Conservation (phyloP, 2,329 filamentous ascomycete species). For the Phaeosphaeriaceae sp. region DNA sequence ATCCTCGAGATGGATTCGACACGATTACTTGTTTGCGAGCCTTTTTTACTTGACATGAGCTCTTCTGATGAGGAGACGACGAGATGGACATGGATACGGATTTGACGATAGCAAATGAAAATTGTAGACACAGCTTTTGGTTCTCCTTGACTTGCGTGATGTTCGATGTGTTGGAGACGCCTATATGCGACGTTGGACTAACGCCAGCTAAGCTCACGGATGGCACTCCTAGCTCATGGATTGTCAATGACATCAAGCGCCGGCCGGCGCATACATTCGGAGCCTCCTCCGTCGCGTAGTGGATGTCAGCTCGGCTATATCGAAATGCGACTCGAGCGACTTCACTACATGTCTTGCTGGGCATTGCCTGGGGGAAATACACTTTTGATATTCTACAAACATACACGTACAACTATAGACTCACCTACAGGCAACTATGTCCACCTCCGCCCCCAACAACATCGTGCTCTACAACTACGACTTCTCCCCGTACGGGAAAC, state of each 20-base stretch:
- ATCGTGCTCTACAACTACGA: conserved; percentile 71
- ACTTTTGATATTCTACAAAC: not conserved
- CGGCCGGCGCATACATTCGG: not conserved
- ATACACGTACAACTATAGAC: not conserved
- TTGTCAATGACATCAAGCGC: not conserved
- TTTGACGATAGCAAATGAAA: not conserved
- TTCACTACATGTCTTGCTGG: not conserved
- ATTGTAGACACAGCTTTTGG: not conserved
- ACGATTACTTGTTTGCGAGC: not conserved
- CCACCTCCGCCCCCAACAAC: conserved; percentile 34
- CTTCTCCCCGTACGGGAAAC: conserved; percentile 68
- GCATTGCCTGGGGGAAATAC: not conserved
- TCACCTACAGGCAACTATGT: not conserved
- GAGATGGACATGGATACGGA: not conserved
- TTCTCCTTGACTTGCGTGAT: not conserved
- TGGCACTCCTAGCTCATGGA: not conserved
- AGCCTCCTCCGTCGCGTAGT: not conserved
- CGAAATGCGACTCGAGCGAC: not conserved
- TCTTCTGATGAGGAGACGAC: not conserved
- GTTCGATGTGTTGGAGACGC: no score
- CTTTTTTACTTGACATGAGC: not conserved
- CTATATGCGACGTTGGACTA: not conserved
- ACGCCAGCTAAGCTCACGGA: not conserved
- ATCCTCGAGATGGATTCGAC: not conserved
- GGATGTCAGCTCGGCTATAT: not conserved